Base-by-base conservation (phyloP, 352 stramenopile genomes). In the Blastocystis sp. region DNA sequence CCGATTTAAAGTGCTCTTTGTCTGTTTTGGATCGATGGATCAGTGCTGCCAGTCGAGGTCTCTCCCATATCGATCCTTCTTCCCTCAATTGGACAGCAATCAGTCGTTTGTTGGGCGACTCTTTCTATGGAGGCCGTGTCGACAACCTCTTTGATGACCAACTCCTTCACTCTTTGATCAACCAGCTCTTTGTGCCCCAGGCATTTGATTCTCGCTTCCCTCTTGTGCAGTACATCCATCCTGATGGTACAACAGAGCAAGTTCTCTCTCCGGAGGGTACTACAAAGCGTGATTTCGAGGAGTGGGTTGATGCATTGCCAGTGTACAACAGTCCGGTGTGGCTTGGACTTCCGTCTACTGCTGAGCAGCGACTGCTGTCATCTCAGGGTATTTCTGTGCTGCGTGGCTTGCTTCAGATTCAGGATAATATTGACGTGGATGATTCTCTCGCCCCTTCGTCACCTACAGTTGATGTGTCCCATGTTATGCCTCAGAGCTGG, bases 11-110 rank as follows among this genome's bases (percentile, higher is more conserved):
- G 73, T 97, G 97, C 81, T 96, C 96, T 8, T 95, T 98, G 65
- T 95, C 98, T 92, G 96, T 98, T 16, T 97, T 99, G 90, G 98
- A 99, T 90, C 93, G 95, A 45, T 98, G 98, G 93, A 92, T 99
- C 4, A 95, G 98, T 91, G 93, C 94, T 1, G 93, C 95, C 20
- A 93, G 92, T 1, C 87, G 91, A 26, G 93, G 94, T 54, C 95
- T 95, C 39, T 94, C 92, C 63, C 93, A 98, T 85, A 91, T 98
- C 8, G 93, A 96, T n/a, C 96, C 96, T 3, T 95, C 98, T 79
- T 95, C 96, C 66, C 95, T 99, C 68, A 97, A 97, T n/a, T 99
- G 97, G 97, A 94, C 95, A 70, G 97, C 97, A 5, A 97, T 99
- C 76, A 94, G 96, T 65, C 95, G 94, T 43, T 98, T 98, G 26